Conservation (phyloP, 192 early-diverging fungal species). For the Umbelopsis isabellina region DNA sequence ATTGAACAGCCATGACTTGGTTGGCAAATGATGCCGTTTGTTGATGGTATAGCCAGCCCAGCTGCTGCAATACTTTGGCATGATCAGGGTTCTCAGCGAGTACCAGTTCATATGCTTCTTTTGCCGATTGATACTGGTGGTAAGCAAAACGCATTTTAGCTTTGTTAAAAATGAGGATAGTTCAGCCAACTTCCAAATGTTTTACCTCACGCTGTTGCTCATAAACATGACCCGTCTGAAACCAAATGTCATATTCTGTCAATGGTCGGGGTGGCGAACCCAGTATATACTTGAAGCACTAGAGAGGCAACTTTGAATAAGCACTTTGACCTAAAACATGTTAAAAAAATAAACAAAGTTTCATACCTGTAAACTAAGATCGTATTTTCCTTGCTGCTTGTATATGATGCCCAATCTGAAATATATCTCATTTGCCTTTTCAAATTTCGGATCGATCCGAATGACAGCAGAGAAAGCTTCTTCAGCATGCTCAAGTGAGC, state of each 20-base stretch:
- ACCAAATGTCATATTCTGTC: conserved; percentile 96
- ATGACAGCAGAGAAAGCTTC: conserved; percentile 96
- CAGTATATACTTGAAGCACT: conserved; percentile 93
- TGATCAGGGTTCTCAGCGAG: conserved; percentile 90
- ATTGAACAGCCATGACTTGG: conserved; percentile 82
- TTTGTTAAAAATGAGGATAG: background rate
- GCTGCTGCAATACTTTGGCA: conserved; percentile 94
- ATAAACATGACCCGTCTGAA: conserved; percentile 96
- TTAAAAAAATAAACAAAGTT: background rate
- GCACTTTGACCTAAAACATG: conserved; percentile 26
- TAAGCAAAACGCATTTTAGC: background rate
- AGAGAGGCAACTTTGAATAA: conserved; percentile 16
- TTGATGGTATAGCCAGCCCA: conserved; percentile 96
- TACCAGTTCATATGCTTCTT: conserved; percentile 93
- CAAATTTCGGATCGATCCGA: conserved; percentile 94
- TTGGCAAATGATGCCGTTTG: conserved; percentile 81
- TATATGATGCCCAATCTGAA: conserved; percentile 99
- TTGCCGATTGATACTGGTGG: conserved; percentile 63
- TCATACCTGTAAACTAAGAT: conserved; percentile 68
- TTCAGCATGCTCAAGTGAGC: conserved; percentile 96
- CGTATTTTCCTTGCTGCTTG: conserved; percentile 87
- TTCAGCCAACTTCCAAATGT: background rate
- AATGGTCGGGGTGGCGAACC: conserved; percentile 89
- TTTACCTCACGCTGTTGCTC: conserved; percentile 91
- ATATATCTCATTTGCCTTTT: conserved; percentile 98